These are phyloP conservation scores for Trichosporon asahii DNA, from an alignment of 1,284 basidiomycete genomes.

Conservation along the genomic window DNA sequence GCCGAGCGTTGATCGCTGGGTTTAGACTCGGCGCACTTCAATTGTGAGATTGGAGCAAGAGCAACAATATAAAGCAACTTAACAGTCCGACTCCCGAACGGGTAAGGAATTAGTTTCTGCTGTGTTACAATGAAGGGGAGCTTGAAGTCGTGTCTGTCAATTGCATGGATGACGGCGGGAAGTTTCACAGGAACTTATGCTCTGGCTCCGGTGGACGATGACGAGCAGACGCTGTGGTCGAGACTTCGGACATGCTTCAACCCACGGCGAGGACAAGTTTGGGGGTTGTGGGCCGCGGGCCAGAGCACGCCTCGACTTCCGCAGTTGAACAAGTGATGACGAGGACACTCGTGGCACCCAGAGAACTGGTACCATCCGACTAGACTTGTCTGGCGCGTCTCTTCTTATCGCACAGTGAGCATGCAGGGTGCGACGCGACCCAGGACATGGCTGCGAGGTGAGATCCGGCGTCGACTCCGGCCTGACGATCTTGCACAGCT, in stretches of 20 bases:
- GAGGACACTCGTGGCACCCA: background rate
- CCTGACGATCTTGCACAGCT: background rate
- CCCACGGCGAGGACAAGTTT: background rate
- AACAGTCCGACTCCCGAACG: background rate
- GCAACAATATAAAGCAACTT: background rate
- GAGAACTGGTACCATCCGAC: background rate
- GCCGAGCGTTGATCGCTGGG: background rate
- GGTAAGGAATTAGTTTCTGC: background rate
- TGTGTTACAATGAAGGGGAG: background rate
- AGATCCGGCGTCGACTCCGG: background rate
- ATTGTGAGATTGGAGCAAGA: background rate
- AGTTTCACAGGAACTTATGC: background rate
- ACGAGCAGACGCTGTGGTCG: no score
- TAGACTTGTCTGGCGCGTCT: background rate
- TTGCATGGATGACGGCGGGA: background rate
- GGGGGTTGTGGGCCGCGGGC: background rate
- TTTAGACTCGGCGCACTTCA: background rate
- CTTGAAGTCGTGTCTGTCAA: background rate
- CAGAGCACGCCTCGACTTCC: background rate
- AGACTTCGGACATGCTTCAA: background rate
- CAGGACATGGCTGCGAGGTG: background rate
- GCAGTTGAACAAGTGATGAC: background rate
- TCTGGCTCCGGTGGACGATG: background rate
- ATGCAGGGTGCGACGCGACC: background rate
- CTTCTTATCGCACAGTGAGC: background rate